These are phyloP conservation scores for Corchorus capsularis DNA, from an alignment of 345 rosid species.

Conservation along the genomic window DNA sequence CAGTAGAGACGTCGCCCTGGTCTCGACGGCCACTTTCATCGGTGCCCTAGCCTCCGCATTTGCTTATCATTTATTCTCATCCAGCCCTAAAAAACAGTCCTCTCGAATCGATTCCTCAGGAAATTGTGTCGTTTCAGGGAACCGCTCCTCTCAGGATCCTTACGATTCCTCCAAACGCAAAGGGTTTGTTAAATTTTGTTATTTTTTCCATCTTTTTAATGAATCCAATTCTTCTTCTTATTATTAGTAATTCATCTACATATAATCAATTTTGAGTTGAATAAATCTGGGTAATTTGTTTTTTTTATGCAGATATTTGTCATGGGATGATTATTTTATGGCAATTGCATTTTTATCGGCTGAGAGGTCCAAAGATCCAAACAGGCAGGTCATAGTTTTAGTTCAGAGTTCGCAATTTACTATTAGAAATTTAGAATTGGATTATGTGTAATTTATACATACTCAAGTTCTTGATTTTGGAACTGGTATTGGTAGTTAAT, in stretches of 20 bases:
- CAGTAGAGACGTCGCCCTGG: constrained; percentile 57
- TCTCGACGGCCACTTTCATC: constrained; percentile 59
- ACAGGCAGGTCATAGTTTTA: constrained; percentile 78
- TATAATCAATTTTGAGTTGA: not conserved
- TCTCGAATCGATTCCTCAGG: constrained; percentile 28
- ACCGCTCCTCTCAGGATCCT: constrained; percentile 48
- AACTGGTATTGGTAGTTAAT: not conserved
- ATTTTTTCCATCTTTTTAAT: not conserved
- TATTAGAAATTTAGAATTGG: too few relatives aligned
- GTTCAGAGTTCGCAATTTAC: not conserved
- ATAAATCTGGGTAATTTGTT: not conserved
- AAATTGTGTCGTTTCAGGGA: constrained; percentile 40
- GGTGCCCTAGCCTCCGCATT: constrained; percentile 72
- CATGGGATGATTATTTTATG: constrained; percentile 99
- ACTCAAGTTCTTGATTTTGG: constrained; percentile 17
- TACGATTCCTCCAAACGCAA: constrained; percentile 79
- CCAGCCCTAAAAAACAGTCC: constrained; percentile 37
- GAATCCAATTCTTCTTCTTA: not conserved
- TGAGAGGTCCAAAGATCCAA: constrained; percentile 88
- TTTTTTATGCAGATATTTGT: constrained; percentile 58
- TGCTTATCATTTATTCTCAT: constrained; percentile 52
- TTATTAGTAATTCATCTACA: not conserved
- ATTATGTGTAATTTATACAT: not conserved
- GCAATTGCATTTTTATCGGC: constrained; percentile 84
- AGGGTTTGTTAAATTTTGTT: constrained; percentile 46